phyloP scores from a whole-genome alignment of 2,329 filamentous ascomycete genomes.

The Hymenotorrendiella dingleyae region DNA sequence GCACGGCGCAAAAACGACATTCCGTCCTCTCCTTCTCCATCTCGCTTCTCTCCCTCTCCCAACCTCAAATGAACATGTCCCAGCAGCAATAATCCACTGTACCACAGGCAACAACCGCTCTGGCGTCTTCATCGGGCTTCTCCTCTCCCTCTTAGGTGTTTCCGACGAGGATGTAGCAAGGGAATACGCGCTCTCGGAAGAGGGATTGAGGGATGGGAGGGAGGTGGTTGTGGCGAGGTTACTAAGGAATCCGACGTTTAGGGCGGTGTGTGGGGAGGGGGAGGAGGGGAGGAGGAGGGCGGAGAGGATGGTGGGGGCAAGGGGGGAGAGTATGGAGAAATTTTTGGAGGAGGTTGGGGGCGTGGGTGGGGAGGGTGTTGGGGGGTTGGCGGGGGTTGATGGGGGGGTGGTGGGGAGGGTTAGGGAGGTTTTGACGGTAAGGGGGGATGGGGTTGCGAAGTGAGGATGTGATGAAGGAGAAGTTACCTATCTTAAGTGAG shows the following conservation, averaged over 20 bases:
- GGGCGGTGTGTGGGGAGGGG: conserved; percentile 10
- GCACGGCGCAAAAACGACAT: conserved; percentile 43
- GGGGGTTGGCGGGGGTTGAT: conserved; percentile 14
- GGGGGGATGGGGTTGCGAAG: background rate
- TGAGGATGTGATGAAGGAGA: background rate
- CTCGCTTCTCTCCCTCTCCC: conserved; percentile 25
- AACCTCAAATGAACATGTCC: background rate
- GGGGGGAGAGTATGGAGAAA: conserved; percentile 20
- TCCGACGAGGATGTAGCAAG: conserved; percentile 48
- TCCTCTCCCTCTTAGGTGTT: conserved; percentile 59
- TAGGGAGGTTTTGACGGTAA: conserved; percentile 12
- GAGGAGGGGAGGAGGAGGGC: conserved; percentile 13
- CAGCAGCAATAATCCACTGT: conserved; percentile 50
- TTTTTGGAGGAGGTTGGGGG: conserved; percentile 19
- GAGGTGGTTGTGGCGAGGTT: conserved; percentile 39
- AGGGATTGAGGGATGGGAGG: conserved; percentile 46
- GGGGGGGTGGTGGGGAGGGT: conserved; percentile 15
- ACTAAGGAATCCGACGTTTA: conserved; percentile 15
- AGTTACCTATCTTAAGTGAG: background rate
- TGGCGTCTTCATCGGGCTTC: conserved; percentile 59
- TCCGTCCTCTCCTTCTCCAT: conserved; percentile 41
- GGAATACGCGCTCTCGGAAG: conserved; percentile 63
- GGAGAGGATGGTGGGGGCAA: conserved; percentile 23
- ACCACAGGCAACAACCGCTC: conserved; percentile 74
- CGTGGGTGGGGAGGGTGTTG: conserved; percentile 20